These are phyloP conservation scores for Fusarium setosum DNA, from an alignment of 2,329 filamentous ascomycete genomes.

Conservation along the genomic window DNA sequence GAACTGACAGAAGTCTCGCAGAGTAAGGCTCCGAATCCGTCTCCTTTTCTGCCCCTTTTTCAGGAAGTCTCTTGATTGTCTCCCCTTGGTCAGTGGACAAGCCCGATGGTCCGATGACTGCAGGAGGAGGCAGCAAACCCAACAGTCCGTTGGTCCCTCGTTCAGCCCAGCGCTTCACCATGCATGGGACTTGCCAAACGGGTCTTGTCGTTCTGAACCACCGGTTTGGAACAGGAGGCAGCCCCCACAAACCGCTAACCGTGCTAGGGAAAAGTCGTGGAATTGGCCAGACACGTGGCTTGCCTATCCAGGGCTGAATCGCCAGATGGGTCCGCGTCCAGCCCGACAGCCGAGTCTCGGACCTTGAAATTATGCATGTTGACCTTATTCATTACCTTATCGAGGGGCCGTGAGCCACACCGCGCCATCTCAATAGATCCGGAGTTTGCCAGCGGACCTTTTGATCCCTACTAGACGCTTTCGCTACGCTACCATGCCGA, in stretches of 20 bases:
- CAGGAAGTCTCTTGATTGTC: not conserved
- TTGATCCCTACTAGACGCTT: not conserved
- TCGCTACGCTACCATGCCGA: not conserved
- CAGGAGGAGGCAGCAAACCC: not conserved
- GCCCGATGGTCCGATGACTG: not conserved
- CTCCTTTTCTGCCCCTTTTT: not conserved
- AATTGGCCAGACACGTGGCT: not conserved
- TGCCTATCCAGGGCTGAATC: not conserved
- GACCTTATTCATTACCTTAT: not conserved
- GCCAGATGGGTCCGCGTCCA: not conserved
- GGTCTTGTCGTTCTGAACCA: not conserved
- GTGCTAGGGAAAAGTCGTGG: not conserved
- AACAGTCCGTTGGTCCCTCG: no score
- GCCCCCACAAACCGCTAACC: not conserved
- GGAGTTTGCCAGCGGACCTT: not conserved
- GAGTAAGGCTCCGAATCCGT: no score
- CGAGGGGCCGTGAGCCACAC: not conserved
- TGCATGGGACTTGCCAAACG: not conserved
- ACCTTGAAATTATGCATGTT: not conserved
- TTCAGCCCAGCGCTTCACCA: not conserved
- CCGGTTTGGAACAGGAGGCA: constrained; percentile 1
- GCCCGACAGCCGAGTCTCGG: not conserved
- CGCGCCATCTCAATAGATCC: not conserved
- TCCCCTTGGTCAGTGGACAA: not conserved
- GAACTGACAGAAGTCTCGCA: not conserved